Evolutionary conservation across 352 stramenopile genomes (phyloP).

Genomic region (Bremia lactucae): DNA sequence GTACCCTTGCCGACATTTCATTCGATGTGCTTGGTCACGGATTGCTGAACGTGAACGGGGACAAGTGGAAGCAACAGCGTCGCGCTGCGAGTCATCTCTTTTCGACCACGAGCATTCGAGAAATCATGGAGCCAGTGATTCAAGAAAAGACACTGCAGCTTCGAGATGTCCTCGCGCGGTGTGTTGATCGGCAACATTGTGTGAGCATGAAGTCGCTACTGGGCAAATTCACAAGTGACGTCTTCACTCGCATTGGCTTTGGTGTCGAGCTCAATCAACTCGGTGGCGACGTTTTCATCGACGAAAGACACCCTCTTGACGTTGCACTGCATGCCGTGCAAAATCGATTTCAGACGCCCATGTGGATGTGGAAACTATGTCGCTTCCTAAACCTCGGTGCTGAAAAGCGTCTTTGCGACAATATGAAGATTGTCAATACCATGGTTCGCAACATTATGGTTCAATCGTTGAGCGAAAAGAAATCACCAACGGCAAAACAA

Average conservation of each 20-base stretch:
- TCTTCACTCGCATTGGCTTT: slow-evolving; percentile 64
- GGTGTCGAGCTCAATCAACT: slow-evolving; percentile 44
- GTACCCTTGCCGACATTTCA: slow-evolving; percentile 8
- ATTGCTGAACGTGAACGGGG: slow-evolving; percentile 34
- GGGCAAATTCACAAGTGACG: slow-evolving; percentile 45
- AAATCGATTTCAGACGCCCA: slow-evolving; percentile 30
- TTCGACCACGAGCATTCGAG: slow-evolving; percentile 17
- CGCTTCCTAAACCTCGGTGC: slow-evolving; percentile 20
- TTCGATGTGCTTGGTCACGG: slow-evolving; percentile 38
- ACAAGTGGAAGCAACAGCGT: slow-evolving; percentile 35
- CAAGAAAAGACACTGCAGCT: slow-evolving; percentile 18
- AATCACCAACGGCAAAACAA: not conserved
- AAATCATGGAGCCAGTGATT: slow-evolving; percentile 22
- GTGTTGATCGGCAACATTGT: not conserved
- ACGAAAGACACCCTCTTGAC: slow-evolving; percentile 3
- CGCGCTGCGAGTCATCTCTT: slow-evolving; percentile 71
- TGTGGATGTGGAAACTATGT: slow-evolving; percentile 35
- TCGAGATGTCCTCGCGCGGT: slow-evolving; percentile 13
- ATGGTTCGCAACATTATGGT: slow-evolving; percentile 7
- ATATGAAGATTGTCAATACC: slow-evolving; percentile 15
- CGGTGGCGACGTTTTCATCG: slow-evolving; percentile 15
- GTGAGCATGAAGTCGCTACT: slow-evolving; percentile 33
- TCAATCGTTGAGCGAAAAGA: slow-evolving; percentile 2
- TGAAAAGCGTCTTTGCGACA: slow-evolving; percentile 20
- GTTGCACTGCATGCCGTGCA: slow-evolving; percentile 6